A percentile compares a stretch with the other conserved stretches of the same genome.
Conservation (phyloP, 2,329 filamentous ascomycete species). For the Dendrostoma leiphaemia region DNA sequence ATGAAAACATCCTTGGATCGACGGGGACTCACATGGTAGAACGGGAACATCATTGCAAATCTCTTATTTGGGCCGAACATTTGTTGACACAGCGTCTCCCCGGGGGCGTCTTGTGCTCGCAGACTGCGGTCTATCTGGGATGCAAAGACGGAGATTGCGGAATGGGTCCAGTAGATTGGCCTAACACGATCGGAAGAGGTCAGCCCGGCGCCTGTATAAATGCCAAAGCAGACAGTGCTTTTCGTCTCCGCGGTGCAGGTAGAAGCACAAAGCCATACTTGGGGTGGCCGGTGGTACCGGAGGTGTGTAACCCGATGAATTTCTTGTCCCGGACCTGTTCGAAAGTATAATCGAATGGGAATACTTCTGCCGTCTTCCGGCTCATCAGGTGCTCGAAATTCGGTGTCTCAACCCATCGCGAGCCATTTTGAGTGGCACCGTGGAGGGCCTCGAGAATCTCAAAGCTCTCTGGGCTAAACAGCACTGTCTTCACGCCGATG, state of each 20-base stretch:
- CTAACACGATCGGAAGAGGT: background rate
- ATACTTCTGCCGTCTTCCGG: conserved; percentile 10
- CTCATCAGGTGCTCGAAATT: conserved; percentile 12
- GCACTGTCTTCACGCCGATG: conserved; percentile 17
- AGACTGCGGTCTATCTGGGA: conserved; percentile 2
- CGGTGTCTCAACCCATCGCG: conserved; percentile 6
- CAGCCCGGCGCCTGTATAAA: background rate
- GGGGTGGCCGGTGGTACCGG: conserved; percentile 24
- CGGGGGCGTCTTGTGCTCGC: background rate
- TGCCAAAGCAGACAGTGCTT: background rate
- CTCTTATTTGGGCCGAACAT: background rate
- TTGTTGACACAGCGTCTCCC: background rate
- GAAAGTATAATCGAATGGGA: conserved; percentile 11
- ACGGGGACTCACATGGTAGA: conserved; percentile 6
- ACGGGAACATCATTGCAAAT: conserved; percentile 1
- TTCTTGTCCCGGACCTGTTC: conserved; percentile 18
- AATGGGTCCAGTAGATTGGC: conserved; percentile 21
- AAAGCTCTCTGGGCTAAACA: conserved; percentile 14
- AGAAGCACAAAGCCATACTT: conserved; percentile 8
- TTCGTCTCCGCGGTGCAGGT: background rate
- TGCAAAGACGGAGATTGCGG: conserved; percentile 8
- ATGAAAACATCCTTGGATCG: background rate
- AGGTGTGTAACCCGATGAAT: conserved; percentile 25
- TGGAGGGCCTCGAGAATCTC: conserved; percentile 14
- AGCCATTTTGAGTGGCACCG: conserved; percentile 8